Percentiles rank a stretch among this genome's conserved stretches.
phyloP scores from a whole-genome alignment of 192 early-diverging fungal genomes.

The Coemansia sp. region DNA sequence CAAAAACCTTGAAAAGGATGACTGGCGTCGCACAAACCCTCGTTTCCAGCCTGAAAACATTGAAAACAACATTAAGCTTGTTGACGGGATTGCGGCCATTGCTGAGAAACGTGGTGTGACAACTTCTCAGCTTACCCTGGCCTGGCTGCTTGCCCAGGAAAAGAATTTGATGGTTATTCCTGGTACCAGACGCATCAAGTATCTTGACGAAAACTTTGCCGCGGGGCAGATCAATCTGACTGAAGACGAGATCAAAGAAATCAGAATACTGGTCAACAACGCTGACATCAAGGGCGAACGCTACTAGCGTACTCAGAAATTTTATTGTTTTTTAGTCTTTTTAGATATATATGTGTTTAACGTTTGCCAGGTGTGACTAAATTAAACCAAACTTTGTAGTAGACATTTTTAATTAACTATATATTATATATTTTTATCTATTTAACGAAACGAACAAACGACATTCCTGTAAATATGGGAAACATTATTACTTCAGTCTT shows the following conservation, averaged over 20 bases:
- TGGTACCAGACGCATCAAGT: background rate
- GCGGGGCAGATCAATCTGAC: background rate
- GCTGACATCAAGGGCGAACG: too few relatives aligned
- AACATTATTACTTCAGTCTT: slow-evolving; percentile 58
- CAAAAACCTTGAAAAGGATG: slow-evolving; percentile 55
- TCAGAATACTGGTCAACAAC: too few relatives aligned
- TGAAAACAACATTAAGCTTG: slow-evolving; percentile 59
- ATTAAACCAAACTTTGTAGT: too few relatives aligned
- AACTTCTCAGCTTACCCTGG: background rate
- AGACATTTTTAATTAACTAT: background rate
- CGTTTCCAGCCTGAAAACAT: slow-evolving; percentile 64
- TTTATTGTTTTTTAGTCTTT: too few relatives aligned
- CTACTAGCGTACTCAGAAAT: background rate
- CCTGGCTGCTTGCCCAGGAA: background rate
- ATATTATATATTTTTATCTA: background rate
- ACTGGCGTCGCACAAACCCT: slow-evolving; percentile 53
- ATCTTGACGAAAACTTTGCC: slow-evolving; percentile 4
- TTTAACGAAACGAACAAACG: slow-evolving; percentile 17
- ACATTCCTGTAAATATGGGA: slow-evolving; percentile 54
- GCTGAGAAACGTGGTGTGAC: slow-evolving; percentile 50
- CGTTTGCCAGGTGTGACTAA: too few relatives aligned
- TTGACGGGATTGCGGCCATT: slow-evolving; percentile 49
- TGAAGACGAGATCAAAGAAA: too few relatives aligned
- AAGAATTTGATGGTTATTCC: slow-evolving; percentile 1
- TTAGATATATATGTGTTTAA: too few relatives aligned